phyloP scores from a whole-genome alignment of 345 rosid genomes.

The Sisymbrium altissimum region DNA sequence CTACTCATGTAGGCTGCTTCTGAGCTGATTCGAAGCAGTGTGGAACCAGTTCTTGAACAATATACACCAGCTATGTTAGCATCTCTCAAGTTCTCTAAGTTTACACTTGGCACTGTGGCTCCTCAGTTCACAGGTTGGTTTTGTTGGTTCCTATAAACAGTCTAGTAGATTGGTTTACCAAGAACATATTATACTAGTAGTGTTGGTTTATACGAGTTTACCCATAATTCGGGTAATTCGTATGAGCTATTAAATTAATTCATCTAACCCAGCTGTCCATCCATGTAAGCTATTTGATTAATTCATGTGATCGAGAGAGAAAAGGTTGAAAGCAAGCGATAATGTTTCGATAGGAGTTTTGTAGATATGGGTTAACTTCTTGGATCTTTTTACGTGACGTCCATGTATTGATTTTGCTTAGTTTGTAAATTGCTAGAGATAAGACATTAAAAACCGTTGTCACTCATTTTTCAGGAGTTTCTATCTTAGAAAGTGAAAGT shows the following conservation, averaged over 20 bases:
- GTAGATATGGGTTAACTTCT: not conserved
- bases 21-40: slow-evolving; percentile 66
- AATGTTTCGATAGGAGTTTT: not conserved
- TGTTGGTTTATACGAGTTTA: no score
- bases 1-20: slow-evolving; percentile 69
- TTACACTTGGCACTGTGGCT: slow-evolving; percentile 94
- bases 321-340: not conserved
- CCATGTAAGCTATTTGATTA: no score
- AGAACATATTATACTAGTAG: not conserved
- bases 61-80: slow-evolving; percentile 66
- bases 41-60: slow-evolving; percentile 87
- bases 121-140: slow-evolving; percentile 86
- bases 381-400: not conserved
- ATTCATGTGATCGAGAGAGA: not conserved
- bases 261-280: no score
- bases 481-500: slow-evolving; percentile 58
- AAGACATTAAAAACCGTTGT: not conserved
- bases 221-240: no score
- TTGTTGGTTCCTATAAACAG: not conserved
- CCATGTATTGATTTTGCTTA: not conserved
- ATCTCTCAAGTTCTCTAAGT: slow-evolving; percentile 73
- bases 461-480: slow-evolving; percentile 49
- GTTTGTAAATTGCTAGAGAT: not conserved
- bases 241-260: no score
- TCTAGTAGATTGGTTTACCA: not conserved